Base-by-base conservation (phyloP, 148 eudicot species). In the Limonium bicolor region DNA sequence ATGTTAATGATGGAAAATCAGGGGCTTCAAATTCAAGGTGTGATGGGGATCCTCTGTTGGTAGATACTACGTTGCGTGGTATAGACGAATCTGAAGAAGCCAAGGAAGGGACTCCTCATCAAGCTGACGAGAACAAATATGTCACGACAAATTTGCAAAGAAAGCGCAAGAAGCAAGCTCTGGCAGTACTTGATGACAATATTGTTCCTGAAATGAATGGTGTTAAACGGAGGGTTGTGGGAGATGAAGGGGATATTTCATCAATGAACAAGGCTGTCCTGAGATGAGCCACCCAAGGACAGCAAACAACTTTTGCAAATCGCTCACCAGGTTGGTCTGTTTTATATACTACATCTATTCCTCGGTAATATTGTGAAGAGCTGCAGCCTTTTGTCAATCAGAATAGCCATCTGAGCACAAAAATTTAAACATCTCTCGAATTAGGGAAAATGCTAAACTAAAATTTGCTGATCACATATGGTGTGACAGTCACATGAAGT, bases 281-380 rank as follows among this genome's bases (percentile, higher is more conserved):
- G 18, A 43, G 48, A 43, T 43, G 48, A 43, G 15, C 48, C 24
- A n/a, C 15, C 48, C 6, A 42, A 42, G 8, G 48, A 43, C 16
- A 22, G 31, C 16, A 2, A 31, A 26, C 48, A 43, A 43, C 48
- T 43, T 24, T 31, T 43, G 10, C 48, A 43, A 14, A 24, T 43
- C 27, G 48, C 48, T 43, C 48, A 43, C 4, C 48, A 43, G 48
- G 48, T 43, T 20, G 44, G 44, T 40, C 3, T 20, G 5, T 36
- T 36, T 36, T 10, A 36, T 14, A n/a, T n/a, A n/a, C n/a, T n/a
- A n/a, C n/a, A n/a, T n/a, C n/a, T n/a, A n/a, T n/a, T n/a, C n/a
- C n/a, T n/a, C n/a, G n/a, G n/a, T n/a, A n/a, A n/a, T n/a, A n/a
- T n/a, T n/a, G n/a, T n/a, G n/a, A n/a, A n/a, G n/a, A n/a, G n/a